Base-by-base conservation (phyloP, 306 rosid species). In the Inga laurina region DNA sequence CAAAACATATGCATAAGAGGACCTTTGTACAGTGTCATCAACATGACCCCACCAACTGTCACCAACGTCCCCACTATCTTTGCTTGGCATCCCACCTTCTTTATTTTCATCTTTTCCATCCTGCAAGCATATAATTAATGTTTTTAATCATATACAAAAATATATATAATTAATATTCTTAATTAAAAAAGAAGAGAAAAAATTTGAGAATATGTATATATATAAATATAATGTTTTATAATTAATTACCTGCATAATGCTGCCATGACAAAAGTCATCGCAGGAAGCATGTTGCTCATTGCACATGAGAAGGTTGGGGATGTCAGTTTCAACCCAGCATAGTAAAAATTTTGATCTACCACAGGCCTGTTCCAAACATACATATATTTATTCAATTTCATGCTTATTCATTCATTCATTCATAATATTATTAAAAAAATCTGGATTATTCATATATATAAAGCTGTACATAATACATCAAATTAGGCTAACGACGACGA, bases 241-340 rank as follows among this genome's bases (percentile, higher is more conserved):
- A 37, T 56, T 22, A n/a, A 5, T 14, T 91, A 96, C 98, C 98
- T 39, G 91, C 87, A 93, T 82, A 89, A 75, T 62, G 90, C 85
- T 16, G 99, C 98, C 97, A 96, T 86, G 3, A 91, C 89, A 80
- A 96, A 96, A n/a, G 99, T 96, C 99, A 96, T 93, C 61, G 98
- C 99, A 14, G 99, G 99, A 70, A 95, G 96, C 91, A 95, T 84
- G 92, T 95, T 95, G 90, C 99, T 93, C 89, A 95, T 87, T 80
- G 99, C 97, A 80, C 99, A 92, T 1, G 99, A 87, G 90, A 93
- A 95, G 18, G 99, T 95, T 65, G 98, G 98, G 8, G 99, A 89
- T 18, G 97, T 95, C 45, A 83, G 87, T 67, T 95, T 95, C 92
- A 95, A 78, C 13, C 99, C 99, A 12, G 97, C 98, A 68, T 95